phyloP scores from a whole-genome alignment of 345 rosid genomes.

The Melaleuca quinquenervia region DNA sequence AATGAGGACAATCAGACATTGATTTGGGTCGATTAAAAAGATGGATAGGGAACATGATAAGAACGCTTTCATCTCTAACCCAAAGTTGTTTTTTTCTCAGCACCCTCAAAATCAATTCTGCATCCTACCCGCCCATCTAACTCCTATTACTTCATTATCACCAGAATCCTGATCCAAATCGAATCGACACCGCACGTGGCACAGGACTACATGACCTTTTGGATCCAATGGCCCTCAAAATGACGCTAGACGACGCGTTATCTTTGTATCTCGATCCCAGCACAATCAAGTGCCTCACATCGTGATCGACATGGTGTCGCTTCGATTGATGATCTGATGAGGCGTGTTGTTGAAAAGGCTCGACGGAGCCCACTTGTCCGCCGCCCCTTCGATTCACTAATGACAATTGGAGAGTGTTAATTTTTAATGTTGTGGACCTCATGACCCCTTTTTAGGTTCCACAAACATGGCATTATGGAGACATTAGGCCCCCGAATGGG shows the following conservation, averaged over 20 bases:
- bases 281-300: neutral
- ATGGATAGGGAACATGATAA: constrained; percentile 31
- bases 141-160: neutral
- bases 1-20: constrained; percentile 20
- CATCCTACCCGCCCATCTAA: neutral
- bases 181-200: neutral
- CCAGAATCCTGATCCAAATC: neutral
- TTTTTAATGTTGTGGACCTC: neutral
- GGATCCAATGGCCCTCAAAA: neutral
- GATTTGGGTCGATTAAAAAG: constrained; percentile 28
- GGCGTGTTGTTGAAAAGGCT: constrained; percentile 2
- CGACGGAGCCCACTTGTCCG: neutral
- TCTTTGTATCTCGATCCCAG: neutral
- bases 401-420: constrained; percentile 1
- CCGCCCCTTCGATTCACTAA: neutral
- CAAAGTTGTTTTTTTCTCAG: neutral
- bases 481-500: constrained; percentile 9
- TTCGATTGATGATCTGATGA: neutral
- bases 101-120: neutral
- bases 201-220: neutral
- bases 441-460: neutral
- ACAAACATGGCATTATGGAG: constrained; percentile 9
- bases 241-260: neutral
- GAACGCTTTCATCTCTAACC: constrained; percentile 5
- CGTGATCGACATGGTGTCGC: neutral